Conservation (phyloP, 1,139 yeast genomes). For the Chernovozyma aurita region DNA sequence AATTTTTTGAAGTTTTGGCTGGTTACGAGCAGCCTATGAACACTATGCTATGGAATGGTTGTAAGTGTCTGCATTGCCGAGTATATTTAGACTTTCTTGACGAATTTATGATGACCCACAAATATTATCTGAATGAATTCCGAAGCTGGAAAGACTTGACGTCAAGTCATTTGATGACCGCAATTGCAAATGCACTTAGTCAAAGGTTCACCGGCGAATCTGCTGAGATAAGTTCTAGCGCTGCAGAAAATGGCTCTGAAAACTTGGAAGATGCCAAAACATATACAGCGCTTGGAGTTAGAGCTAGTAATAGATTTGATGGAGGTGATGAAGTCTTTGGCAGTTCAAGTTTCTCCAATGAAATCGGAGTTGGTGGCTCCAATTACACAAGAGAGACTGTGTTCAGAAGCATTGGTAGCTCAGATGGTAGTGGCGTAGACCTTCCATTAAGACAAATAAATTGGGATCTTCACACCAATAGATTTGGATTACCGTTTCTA, state of each 20-base stretch:
- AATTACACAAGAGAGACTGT: neutral
- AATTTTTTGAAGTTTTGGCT: conserved; percentile 52
- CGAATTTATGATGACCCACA: conserved; percentile 56
- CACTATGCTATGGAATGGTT: conserved; percentile 72
- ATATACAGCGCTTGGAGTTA: neutral
- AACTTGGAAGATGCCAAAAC: neutral
- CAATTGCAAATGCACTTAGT: conserved; percentile 42
- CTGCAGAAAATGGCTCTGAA: neutral
- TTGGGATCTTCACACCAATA: conserved; percentile 38
- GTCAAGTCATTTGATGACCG: conserved; percentile 51
- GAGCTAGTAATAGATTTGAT: neutral
- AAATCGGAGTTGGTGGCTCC: too few species aligned
- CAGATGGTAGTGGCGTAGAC: neutral
- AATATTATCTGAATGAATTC: conserved; percentile 43
- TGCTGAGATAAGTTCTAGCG: neutral
- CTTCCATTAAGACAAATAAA: conserved; percentile 10
- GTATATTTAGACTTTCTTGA: conserved; percentile 49
- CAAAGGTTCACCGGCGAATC: conserved; percentile 19
- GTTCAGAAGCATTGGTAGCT: neutral
- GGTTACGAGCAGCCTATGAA: conserved; percentile 69
- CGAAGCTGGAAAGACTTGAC: conserved; percentile 55
- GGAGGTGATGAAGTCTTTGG: too few species aligned
- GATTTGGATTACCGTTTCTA: conserved; percentile 26
- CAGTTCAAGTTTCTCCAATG: neutral
- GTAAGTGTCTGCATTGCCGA: conserved; percentile 55